Evolutionary conservation across 2,329 filamentous ascomycete species (phyloP).

Genomic region (Cladobotryum mycophilum): DNA sequence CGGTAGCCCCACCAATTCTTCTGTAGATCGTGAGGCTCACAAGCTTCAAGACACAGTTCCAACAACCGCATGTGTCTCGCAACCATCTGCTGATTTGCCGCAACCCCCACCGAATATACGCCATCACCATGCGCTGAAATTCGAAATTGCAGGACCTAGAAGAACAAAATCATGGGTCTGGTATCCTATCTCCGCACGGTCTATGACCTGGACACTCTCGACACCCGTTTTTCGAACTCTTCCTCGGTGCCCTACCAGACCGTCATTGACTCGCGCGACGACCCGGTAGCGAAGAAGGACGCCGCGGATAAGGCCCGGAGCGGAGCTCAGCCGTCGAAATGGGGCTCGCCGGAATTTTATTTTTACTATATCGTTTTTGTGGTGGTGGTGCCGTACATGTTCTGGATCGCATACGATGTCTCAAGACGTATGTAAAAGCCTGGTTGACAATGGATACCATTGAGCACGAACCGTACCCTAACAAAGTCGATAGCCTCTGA

Average conservation of each 20-base stretch:
- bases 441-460: not conserved
- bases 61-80: too few relatives aligned
- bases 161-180: constrained; percentile 33
- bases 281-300: constrained; percentile 31
- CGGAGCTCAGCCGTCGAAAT: constrained; percentile 60
- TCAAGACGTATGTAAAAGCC: constrained; percentile 59
- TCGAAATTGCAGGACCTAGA: not conserved
- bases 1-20: too few relatives aligned
- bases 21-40: too few relatives aligned
- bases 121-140: constrained; percentile 13
- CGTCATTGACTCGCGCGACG: constrained; percentile 45
- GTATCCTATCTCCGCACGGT: constrained; percentile 43
- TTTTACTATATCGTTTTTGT: constrained; percentile 68
- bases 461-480: constrained; percentile 6
- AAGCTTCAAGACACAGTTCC: too few relatives aligned
- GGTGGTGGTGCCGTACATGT: constrained; percentile 72
- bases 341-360: constrained; percentile 81
- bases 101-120: too few relatives aligned
- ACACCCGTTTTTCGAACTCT: constrained; percentile 60
- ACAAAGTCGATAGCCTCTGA: constrained; percentile 56
- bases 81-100: too few relatives aligned
- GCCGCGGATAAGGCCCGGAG: constrained; percentile 32
- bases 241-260: constrained; percentile 61
- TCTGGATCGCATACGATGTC: constrained; percentile 80
- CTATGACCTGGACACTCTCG: constrained; percentile 59